Percentiles rank a stretch among this genome's conserved stretches.
These are phyloP conservation scores for Auxenochlorella protothecoides DNA, from an alignment of 139 green algal species.

Conservation along the genomic window DNA sequence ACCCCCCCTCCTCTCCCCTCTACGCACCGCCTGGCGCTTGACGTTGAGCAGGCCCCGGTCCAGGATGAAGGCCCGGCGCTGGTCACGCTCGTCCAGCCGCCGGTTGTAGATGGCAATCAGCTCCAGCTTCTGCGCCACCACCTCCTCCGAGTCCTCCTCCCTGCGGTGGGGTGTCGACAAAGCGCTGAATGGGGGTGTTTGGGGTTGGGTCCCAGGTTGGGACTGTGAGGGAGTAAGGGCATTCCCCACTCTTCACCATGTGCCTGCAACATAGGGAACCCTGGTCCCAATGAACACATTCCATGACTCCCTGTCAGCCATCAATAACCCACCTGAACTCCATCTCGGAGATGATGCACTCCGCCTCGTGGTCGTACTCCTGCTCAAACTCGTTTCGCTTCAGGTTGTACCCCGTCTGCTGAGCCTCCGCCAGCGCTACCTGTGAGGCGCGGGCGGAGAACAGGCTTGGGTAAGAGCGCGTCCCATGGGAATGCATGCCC, in stretches of 20 bases:
- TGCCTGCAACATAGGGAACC: too few relatives aligned
- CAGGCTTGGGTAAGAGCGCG: too few relatives aligned
- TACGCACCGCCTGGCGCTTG: slow-evolving; percentile 27
- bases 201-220: too few relatives aligned
- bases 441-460: too few relatives aligned
- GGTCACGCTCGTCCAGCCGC: slow-evolving; percentile 52
- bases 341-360: slow-evolving; percentile 54
- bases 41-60: slow-evolving; percentile 61
- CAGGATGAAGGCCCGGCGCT: slow-evolving; percentile 60
- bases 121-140: slow-evolving; percentile 27
- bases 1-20: background rate
- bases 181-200: background rate
- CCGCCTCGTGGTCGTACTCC: slow-evolving; percentile 86
- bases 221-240: background rate
- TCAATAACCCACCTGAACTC: slow-evolving; percentile 32
- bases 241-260: too few relatives aligned
- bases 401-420: slow-evolving; percentile 70
- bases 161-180: background rate
- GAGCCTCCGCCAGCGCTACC: slow-evolving; percentile 4
- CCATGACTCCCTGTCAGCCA: too few relatives aligned
- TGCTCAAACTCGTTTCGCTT: slow-evolving; percentile 91
- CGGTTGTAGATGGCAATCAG: slow-evolving; percentile 67
- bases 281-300: too few relatives aligned
- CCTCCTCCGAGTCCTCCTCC: slow-evolving; percentile 37
- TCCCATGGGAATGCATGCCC: too few relatives aligned